Evolutionary conservation across 345 rosid species (phyloP).

Genomic region (Ceriops decandra): DNA sequence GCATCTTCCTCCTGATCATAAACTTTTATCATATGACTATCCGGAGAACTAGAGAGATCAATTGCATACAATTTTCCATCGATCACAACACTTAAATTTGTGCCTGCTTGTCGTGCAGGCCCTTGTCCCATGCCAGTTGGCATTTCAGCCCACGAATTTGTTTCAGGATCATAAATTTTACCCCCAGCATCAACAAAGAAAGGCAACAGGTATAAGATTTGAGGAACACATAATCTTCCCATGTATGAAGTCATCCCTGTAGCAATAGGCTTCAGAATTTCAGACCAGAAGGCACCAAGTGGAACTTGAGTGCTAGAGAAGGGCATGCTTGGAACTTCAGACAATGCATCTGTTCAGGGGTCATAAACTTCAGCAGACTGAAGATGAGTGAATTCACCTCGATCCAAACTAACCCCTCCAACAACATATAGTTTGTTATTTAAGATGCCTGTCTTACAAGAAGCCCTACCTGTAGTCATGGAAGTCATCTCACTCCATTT

Average conservation of each 20-base stretch:
- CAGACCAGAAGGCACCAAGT: conserved; percentile 77
- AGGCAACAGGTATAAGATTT: conserved; percentile 89
- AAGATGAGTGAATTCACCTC: conserved; percentile 67
- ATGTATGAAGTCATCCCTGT: conserved; percentile 89
- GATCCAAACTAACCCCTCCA: conserved; percentile 72
- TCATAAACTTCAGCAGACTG: conserved; percentile 89
- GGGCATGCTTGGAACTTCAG: conserved; percentile 82
- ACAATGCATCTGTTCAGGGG: conserved; percentile 55
- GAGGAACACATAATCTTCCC: conserved; percentile 83
- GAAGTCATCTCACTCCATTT: conserved; percentile 69
- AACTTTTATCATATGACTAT: conserved; percentile 62
- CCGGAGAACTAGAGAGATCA: conserved; percentile 71
- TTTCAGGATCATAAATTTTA: conserved; percentile 72
- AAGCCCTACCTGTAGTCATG: conserved; percentile 72
- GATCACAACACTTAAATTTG: conserved; percentile 67
- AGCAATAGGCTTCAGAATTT: conserved; percentile 78
- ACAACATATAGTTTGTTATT: conserved; percentile 77
- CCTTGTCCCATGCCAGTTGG: conserved; percentile 93
- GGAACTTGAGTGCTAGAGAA: conserved; percentile 71
- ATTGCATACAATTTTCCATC: conserved; percentile 71
- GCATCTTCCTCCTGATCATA: conserved; percentile 77
- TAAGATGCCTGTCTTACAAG: conserved; percentile 70
- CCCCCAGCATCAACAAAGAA: conserved; percentile 94
- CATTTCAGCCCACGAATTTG: conserved; percentile 79
- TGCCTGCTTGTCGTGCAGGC: conserved; percentile 89